These are phyloP conservation scores for Debaryomyces maramus DNA, from an alignment of 805 yeast genomes.

Conservation along the genomic window DNA sequence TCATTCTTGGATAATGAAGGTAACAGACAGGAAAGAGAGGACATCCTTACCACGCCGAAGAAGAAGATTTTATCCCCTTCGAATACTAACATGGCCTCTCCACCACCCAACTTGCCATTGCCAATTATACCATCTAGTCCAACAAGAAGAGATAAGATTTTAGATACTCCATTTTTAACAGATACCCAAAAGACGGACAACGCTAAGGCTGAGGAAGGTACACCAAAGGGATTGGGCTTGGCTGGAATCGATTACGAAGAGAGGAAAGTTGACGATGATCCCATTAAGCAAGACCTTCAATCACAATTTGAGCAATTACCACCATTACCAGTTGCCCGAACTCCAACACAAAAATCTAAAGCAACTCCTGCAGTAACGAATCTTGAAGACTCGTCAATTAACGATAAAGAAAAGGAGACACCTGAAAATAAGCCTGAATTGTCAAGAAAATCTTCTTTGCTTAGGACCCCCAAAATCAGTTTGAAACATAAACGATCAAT, in stretches of 20 bases:
- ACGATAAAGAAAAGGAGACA: conserved; percentile 31
- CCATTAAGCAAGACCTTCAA: conserved; percentile 2
- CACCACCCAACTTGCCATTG: conserved; percentile 38
- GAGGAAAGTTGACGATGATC: background rate
- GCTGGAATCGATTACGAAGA: conserved; percentile 33
- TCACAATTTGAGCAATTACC: background rate
- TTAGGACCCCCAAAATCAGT: conserved; percentile 31
- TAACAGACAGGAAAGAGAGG: background rate
- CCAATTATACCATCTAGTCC: conserved; percentile 24
- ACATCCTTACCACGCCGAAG: conserved; percentile 16
- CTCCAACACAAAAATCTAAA: conserved; percentile 3
- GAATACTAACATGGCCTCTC: conserved; percentile 17
- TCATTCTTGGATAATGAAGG: conserved; percentile 9
- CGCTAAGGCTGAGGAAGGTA: conserved; percentile 10
- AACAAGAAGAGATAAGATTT: conserved; percentile 9
- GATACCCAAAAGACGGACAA: conserved; percentile 4
- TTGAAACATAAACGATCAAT: conserved; percentile 42
- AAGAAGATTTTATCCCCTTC: conserved; percentile 4
- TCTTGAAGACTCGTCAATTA: conserved; percentile 32
- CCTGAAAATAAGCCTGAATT: conserved; percentile 8
- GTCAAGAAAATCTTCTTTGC: conserved; percentile 29
- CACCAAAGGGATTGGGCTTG: conserved; percentile 38
- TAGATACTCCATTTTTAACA: conserved; percentile 15
- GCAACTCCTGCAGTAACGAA: conserved; percentile 7
- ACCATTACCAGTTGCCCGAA: background rate